phyloP scores from a whole-genome alignment of 1,284 basidiomycete genomes.

The Malassezia cuniculi region DNA sequence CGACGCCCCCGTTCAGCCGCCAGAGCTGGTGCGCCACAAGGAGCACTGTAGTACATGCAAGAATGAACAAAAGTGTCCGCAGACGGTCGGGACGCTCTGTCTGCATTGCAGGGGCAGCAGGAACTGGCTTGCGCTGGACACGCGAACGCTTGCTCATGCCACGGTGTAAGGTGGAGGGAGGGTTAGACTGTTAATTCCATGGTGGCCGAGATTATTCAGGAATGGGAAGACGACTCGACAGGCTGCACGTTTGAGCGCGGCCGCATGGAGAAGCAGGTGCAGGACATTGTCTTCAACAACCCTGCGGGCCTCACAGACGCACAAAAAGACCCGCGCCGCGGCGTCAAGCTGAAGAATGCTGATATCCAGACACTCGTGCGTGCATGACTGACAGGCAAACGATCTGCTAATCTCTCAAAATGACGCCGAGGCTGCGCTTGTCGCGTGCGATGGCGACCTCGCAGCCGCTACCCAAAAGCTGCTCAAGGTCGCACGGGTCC shows the following conservation, averaged over 20 bases:
- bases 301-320: constrained; percentile 19
- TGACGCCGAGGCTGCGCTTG: constrained; percentile 22
- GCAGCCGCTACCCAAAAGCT: constrained; percentile 2
- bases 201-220: constrained; percentile 35
- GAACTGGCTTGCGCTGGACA: no score
- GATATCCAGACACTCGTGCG: constrained; percentile 33
- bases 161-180: no score
- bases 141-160: no score
- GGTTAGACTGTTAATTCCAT: no score
- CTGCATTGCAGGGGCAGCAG: no score
- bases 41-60: constrained; percentile 5
- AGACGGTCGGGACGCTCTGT: no score
- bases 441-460: constrained; percentile 22
- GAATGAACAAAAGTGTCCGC: constrained; percentile 3
- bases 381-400: constrained; percentile 5
- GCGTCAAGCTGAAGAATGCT: constrained; percentile 30
- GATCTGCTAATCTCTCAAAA: constrained; percentile 20
- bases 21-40: constrained; percentile 6
- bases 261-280: constrained; percentile 31
- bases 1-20: background rate
- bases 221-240: constrained; percentile 37
- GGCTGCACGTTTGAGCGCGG: constrained; percentile 37
- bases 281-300: constrained; percentile 29
- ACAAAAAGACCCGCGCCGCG: constrained; percentile 18
- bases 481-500: no score